Conservation (phyloP, 768 basidiomycete genomes). For the Tylopilus subfusipes region DNA sequence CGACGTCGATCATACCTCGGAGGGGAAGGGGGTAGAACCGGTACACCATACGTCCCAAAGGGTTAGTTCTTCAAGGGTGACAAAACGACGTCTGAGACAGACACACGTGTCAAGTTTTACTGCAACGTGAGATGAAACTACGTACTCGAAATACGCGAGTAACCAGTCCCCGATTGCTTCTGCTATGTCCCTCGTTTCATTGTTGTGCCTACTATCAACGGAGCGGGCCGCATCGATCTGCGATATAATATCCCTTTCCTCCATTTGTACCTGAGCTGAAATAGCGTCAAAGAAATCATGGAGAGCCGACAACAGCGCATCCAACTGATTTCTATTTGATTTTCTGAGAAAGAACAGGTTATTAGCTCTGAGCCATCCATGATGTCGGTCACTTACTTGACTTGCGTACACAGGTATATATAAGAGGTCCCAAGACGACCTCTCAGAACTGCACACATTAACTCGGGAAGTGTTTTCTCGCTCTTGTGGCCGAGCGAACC, state of each 20-base stretch:
- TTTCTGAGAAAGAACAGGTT: constrained; percentile 33
- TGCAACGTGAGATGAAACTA: background rate
- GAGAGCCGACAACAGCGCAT: constrained; percentile 40
- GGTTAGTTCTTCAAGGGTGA: constrained; percentile 45
- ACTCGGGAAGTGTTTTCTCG: constrained; percentile 31
- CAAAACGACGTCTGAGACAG: constrained; percentile 38
- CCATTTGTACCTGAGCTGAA: constrained; percentile 29
- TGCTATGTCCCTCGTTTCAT: constrained; percentile 18
- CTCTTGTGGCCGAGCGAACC: constrained; percentile 41
- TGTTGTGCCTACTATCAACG: constrained; percentile 15
- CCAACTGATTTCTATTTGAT: constrained; percentile 34
- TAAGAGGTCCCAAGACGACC: constrained; percentile 43
- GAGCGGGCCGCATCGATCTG: constrained; percentile 21
- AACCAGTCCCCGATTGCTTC: constrained; percentile 48
- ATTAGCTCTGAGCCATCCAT: constrained; percentile 15
- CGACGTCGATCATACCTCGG: constrained; percentile 46
- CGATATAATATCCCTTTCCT: constrained; percentile 34
- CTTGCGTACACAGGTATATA: constrained; percentile 43
- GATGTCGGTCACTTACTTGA: constrained; percentile 39
- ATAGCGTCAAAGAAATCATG: constrained; percentile 37
- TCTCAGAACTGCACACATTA: constrained; percentile 45
- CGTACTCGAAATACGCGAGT: constrained; percentile 47
- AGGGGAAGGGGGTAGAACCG: constrained; percentile 58
- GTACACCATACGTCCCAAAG: constrained; percentile 79
- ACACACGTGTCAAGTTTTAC: background rate